Conservation (phyloP, 495 filamentous ascomycete species). For the Astrothelium macrocarpum region DNA sequence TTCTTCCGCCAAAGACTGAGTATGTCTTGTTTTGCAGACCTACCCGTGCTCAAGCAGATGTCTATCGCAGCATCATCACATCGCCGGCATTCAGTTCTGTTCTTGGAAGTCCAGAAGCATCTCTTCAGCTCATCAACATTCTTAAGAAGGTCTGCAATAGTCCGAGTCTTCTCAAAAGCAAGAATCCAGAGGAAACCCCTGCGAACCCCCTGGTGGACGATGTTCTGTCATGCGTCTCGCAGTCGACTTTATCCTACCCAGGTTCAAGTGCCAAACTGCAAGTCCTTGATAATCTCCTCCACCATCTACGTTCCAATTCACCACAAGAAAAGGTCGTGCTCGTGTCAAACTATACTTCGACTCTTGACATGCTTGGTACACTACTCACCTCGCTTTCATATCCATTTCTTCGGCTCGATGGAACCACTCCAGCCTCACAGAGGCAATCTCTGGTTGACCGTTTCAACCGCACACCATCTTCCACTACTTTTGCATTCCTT, state of each 20-base stretch:
- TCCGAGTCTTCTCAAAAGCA: conserved; percentile 52
- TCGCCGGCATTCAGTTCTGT: conserved; percentile 59
- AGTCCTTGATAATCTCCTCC: conserved; percentile 59
- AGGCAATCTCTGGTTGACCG: conserved; percentile 66
- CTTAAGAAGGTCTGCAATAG: conserved; percentile 80
- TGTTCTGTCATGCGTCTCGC: conserved; percentile 52
- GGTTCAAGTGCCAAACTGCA: conserved; percentile 61
- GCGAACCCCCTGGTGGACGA: conserved; percentile 32
- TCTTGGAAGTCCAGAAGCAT: conserved; percentile 57
- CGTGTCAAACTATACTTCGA: conserved; percentile 75
- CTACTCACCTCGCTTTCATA: conserved; percentile 56
- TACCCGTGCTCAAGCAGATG: conserved; percentile 54
- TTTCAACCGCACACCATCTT: conserved; percentile 56
- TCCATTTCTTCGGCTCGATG: conserved; percentile 63
- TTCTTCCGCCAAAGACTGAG: conserved; percentile 68
- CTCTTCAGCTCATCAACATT: conserved; percentile 65
- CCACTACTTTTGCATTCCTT: conserved; percentile 60
- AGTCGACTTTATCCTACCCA: conserved; percentile 47
- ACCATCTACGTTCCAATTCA: conserved; percentile 45
- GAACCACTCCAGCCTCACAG: conserved; percentile 56
- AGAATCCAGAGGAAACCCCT: conserved; percentile 30
- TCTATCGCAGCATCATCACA: conserved; percentile 59
- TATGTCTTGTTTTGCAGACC: conserved; percentile 69
- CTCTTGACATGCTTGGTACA: conserved; percentile 57
- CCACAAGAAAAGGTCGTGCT: conserved; percentile 69